phyloP scores from a whole-genome alignment of 1,139 yeast species.

The Scheffersomyces stambukii region DNA sequence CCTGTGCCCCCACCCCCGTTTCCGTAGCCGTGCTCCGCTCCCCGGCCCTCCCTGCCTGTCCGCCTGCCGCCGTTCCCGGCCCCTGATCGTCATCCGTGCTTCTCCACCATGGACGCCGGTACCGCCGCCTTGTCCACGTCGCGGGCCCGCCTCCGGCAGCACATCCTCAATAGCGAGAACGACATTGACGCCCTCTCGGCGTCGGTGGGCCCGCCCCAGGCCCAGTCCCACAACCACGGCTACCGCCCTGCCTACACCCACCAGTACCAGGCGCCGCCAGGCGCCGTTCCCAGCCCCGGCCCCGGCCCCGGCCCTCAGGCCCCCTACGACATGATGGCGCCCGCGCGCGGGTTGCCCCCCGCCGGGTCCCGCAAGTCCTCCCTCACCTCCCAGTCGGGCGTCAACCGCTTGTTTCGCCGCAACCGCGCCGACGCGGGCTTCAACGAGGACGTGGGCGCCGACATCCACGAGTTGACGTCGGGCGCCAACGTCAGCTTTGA shows the following conservation, averaged over 20 bases:
- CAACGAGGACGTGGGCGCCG: constrained; percentile 53
- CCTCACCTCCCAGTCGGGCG: constrained; percentile 38
- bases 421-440: constrained; percentile 28
- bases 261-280: constrained; percentile 9
- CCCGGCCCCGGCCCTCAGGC: constrained; percentile 9
- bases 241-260: constrained; percentile 12
- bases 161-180: constrained; percentile 28
- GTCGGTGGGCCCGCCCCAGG: constrained; percentile 10
- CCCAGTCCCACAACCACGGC: constrained; percentile 9
- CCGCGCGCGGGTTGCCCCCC: constrained; percentile 7
- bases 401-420: constrained; percentile 43
- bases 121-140: constrained; percentile 13
- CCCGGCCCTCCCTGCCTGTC: too few species aligned
- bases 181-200: constrained; percentile 21
- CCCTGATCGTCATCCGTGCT: not conserved
- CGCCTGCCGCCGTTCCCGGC: not conserved
- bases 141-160: constrained; percentile 30
- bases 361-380: constrained; percentile 34
- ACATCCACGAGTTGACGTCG: constrained; percentile 37
- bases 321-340: constrained; percentile 15
- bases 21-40: too few species aligned
- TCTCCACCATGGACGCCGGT: constrained; percentile 17
- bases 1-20: too few species aligned
- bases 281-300: constrained; percentile 6
- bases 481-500: constrained; percentile 52